phyloP scores from a whole-genome alignment of 1,284 basidiomycete species.

The Microbotryum lychnidis-dioicae region DNA sequence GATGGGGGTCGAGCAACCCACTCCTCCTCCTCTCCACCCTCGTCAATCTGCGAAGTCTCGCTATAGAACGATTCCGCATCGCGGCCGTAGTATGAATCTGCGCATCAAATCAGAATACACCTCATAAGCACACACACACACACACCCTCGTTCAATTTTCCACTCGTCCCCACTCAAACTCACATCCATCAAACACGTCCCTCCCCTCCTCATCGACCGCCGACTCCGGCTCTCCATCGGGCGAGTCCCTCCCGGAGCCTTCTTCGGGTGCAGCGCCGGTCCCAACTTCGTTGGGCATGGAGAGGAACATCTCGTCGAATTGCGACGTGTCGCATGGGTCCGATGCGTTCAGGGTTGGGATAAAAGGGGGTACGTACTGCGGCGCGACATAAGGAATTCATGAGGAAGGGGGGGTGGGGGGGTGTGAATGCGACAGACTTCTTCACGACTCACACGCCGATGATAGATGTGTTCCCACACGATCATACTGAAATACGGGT shows the following conservation, averaged over 20 bases:
- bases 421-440: too few relatives aligned
- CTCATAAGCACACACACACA: background rate
- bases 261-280: constrained; percentile 18
- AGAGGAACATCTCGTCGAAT: constrained; percentile 90
- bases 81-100: constrained; percentile 17
- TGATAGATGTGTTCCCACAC: constrained; percentile 20
- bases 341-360: constrained; percentile 82
- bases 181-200: constrained; percentile 38
- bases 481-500: constrained; percentile 94
- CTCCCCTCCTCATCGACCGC: constrained; percentile 43
- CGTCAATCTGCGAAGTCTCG: background rate
- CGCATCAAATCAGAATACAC: background rate
- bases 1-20: background rate
- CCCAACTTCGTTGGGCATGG: constrained; percentile 12
- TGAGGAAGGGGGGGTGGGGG: too few relatives aligned
- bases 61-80: constrained; percentile 18
- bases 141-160: too few relatives aligned
- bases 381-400: constrained; percentile 55
- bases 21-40: background rate
- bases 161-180: constrained; percentile 13
- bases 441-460: constrained; percentile 3
- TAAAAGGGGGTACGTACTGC: constrained; percentile 95
- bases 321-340: constrained; percentile 95
- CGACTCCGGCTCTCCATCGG: constrained; percentile 48
- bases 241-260: constrained; percentile 21